Evolutionary conservation across 2,329 filamentous ascomycete genomes (phyloP), one percentile per base, ranked within the genome.

Genomic region (Clarireedia sp.): DNA sequence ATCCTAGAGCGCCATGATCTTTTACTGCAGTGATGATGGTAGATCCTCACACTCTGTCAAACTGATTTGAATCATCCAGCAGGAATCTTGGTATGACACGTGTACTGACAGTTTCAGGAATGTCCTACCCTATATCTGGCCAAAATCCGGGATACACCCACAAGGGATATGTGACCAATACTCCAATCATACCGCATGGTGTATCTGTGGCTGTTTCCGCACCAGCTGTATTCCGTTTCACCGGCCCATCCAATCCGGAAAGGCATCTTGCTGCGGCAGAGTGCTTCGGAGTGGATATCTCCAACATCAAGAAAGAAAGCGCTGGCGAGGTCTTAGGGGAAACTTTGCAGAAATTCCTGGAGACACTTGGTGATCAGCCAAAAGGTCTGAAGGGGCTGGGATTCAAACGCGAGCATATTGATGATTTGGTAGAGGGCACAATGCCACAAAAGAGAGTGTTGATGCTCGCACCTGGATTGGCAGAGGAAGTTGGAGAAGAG

Each of bases 61-160:
- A 3, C 38, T 17, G 16, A 8, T 3, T 8, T 41, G 38, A n/a
- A 41, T 41, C 9, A 41, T 41, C 38, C 14, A 41, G 17, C 16
- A 41, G 38, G 9, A 8, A 16, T 41, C 26, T 19, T 19, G 16
- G 3, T 16, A 23, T 14, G 26, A 36, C 33, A 44, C 24, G 21
- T 55, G 24, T 50, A 51, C 59, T 60, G 33, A 58, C 26, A 54
- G 21, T 26, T 3, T 0, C 23, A 83, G 81, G 92, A 69, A 97
- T 99, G 92, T 95, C 89, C 23, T 99, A 99, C 68, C 94, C 94
- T 17, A 96, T 99, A 67, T 95, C 90, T 0, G 89, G 90, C 29
- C 91, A 96, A 69, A 99, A 99, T 69, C 89, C 89, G 0, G 86
- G 87, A 5, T 97, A 97, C 73, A 85, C 83, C 65, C 94, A 99